Conservation (phyloP, 352 stramenopile genomes). For the Peronospora tabacina region DNA sequence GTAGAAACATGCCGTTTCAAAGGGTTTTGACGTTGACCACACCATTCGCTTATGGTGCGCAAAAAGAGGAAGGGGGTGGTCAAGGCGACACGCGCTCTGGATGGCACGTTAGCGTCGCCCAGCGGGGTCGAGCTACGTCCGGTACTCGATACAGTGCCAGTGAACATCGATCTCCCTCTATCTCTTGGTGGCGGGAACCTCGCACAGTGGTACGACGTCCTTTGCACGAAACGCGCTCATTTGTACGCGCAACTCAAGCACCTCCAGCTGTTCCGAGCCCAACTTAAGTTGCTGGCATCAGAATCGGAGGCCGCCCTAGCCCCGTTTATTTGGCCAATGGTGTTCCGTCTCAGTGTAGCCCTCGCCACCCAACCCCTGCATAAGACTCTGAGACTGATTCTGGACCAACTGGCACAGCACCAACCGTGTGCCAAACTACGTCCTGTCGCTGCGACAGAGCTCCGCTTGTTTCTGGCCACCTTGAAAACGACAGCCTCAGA, state of each 20-base stretch:
- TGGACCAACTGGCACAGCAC: conserved; percentile 36
- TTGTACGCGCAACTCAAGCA: conserved; percentile 67
- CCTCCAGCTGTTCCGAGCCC: conserved; percentile 64
- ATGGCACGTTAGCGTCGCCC: conserved; percentile 20
- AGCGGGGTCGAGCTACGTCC: conserved; percentile 28
- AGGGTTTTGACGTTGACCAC: neutral
- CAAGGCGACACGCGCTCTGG: conserved; percentile 43
- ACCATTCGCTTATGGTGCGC: conserved; percentile 44
- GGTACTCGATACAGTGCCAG: conserved; percentile 23
- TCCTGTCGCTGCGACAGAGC: conserved; percentile 29
- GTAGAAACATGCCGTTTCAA: neutral
- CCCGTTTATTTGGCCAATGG: conserved; percentile 38
- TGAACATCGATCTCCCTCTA: conserved; percentile 33
- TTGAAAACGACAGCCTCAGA: conserved; percentile 22
- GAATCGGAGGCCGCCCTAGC: conserved; percentile 18
- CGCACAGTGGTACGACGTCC: conserved; percentile 36
- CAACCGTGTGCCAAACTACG: conserved; percentile 21
- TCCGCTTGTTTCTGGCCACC: conserved; percentile 29
- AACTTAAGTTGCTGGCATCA: conserved; percentile 32
- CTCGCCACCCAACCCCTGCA: conserved; percentile 30
- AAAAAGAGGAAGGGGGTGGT: conserved; percentile 73
- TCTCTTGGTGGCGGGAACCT: conserved; percentile 29
- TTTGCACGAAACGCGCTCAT: conserved; percentile 26
- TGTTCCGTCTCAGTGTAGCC: conserved; percentile 56
- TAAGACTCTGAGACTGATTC: conserved; percentile 63